Base-by-base conservation (phyloP, 805 yeast species). In the Blastobotrys americana region DNA sequence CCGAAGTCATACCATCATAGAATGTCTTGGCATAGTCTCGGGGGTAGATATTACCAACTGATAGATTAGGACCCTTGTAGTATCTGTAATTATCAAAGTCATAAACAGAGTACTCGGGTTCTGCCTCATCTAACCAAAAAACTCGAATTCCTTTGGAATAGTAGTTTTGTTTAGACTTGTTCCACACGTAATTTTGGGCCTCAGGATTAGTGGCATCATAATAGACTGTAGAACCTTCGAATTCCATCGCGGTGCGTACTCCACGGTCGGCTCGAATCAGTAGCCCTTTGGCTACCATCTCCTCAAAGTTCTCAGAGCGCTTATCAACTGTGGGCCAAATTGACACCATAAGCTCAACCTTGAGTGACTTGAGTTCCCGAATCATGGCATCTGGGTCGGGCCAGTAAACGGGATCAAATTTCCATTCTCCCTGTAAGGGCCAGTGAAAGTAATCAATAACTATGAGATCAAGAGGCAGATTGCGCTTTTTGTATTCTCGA, bases 371-470 rank as follows among this genome's bases (percentile, higher is more conserved):
- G 31, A 50, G 48, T 41, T 50, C 54, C 18, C 35, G 19, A 15
- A 50, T 28, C 52, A 49, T 50, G 33, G 52, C 52, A 33, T 46
- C 54, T 9, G 54, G 52, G 22, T 50, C 54, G 20, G 54, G 54
- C 54, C 52, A 50, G 39, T 43, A 50, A 5, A 44, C 43, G 8
- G 45, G 46, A 27, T 50, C 54, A 21, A 45, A 50, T 27, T 41
- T 49, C 52, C 52, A 49, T 19, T 49, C 54, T 4, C 54, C 54
- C 34, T 50, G 52, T 19, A 17, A 17, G 10, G 52, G 49, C 54
- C 54, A 49, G 27, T 50, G 54, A 40, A 49, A 49, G 35, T 37
- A 50, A 19, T 50, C 54, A 15, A 49, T 41, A 13, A 49, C 48
- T 17, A 50, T 50, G 18, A 50, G 44, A 23, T 49, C 54, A 10